Base-by-base conservation (phyloP, 345 rosid species). In the Jatropha curcas region DNA sequence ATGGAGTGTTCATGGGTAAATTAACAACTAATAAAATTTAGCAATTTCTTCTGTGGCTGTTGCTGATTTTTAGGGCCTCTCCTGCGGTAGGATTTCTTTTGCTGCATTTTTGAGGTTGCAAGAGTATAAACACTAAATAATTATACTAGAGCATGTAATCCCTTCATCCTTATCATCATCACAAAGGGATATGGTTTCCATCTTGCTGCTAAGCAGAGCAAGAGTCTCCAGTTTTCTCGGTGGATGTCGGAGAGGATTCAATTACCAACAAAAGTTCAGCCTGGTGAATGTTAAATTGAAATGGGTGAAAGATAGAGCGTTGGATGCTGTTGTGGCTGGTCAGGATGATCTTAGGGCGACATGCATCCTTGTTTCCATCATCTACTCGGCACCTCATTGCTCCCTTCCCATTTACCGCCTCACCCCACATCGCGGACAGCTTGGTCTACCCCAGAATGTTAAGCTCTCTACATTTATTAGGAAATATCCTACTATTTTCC, bases 301-400 rank as follows among this genome's bases (percentile, higher is more conserved):
- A 84, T 91, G 98, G 98, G 98, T 71, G 17, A 93, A 93, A 81
- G 97, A 93, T 74, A 84, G 77, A 31, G 82, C 81, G 2, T 84
- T 93, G 8, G 98, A 93, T 69, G 79, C 81, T 30, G 89, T 82
- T 16, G 88, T 88, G 45, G 72, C 77, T 59, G 82, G 86, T 58
- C 91, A 91, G 70, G 80, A 71, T 60, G 83, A 89, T 74, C 86
- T 91, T 19, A 91, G 60, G 82, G 97, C 98, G 14, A 86, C 81
- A 16, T 86, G 83, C 70, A 68, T 59, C 66, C 89, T 93, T 53
- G 79, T 85, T 37, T 88, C 91, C n/a, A 60, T 88, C 37, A 83
- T 93, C 35, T 82, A 84, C 19, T 77, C 87, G 14, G 48, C 87
- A 65, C 77, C 81, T 0, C 69, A 67, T 56, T 4, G 55, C 14